Conservation (phyloP, 1,139 yeast species). For the Pichia inconspicua region DNA sequence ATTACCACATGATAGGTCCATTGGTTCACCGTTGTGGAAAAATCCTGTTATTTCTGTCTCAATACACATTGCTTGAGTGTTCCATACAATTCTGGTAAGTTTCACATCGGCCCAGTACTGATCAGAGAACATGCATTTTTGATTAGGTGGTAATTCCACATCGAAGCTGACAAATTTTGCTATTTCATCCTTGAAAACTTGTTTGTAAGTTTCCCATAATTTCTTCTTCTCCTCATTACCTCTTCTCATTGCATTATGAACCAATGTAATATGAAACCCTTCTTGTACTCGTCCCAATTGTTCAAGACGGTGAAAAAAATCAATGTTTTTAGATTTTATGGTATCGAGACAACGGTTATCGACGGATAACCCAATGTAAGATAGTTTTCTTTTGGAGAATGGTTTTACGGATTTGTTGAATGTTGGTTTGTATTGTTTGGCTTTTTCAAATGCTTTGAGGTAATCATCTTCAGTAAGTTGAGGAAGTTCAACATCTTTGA, state of each 20-base stretch:
- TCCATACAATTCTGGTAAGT: conserved; percentile 42
- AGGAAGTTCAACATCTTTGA: conserved; percentile 39
- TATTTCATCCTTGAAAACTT: conserved; percentile 12
- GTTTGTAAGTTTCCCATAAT: conserved; percentile 18
- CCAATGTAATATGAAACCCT: conserved; percentile 71
- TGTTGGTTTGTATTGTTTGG: conserved; percentile 47
- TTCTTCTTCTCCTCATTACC: conserved; percentile 17
- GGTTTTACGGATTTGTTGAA: conserved; percentile 33
- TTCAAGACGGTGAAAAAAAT: conserved; percentile 3
- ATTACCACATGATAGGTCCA: conserved; percentile 33
- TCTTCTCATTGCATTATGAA: conserved; percentile 43
- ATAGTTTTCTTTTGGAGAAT: conserved; percentile 24
- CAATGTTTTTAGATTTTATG: conserved; percentile 3
- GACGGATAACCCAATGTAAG: conserved; percentile 34
- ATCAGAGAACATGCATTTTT: conserved; percentile 21
- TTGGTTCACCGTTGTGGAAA: conserved; percentile 13
- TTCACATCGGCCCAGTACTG: conserved; percentile 29
- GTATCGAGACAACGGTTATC: not conserved
- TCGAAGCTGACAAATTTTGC: conserved; percentile 1
- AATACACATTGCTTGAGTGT: conserved; percentile 48
- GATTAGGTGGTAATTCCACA: conserved; percentile 13
- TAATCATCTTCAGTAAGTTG: conserved; percentile 39
- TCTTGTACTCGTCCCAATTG: conserved; percentile 37
- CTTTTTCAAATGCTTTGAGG: conserved; percentile 37
- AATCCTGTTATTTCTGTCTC: conserved; percentile 37